Evolutionary conservation across 2,329 filamentous ascomycete genomes (phyloP).

Genomic region (Biscogniauxia marginata): DNA sequence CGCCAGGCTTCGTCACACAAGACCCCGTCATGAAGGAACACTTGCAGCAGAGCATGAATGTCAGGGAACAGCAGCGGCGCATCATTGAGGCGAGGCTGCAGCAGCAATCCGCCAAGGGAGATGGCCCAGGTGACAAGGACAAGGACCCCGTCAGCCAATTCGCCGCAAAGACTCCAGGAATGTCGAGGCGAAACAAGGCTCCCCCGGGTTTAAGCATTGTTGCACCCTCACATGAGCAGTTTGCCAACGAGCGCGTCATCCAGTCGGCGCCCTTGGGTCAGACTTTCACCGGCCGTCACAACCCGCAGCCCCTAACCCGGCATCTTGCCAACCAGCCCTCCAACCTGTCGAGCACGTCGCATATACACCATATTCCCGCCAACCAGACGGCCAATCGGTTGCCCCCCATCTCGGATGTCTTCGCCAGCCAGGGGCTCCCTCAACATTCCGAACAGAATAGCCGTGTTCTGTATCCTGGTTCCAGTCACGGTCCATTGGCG

Average conservation of each 20-base stretch:
- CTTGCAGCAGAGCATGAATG: conserved; percentile 87
- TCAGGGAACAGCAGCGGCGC: conserved; percentile 88
- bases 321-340: conserved; percentile 81
- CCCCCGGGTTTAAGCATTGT: conserved; percentile 91
- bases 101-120: conserved; percentile 79
- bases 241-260: conserved; percentile 91
- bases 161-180: conserved; percentile 68
- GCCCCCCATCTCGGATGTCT: conserved; percentile 92
- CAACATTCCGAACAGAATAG: conserved; percentile 55
- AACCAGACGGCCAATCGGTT: conserved; percentile 88
- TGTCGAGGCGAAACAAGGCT: conserved; percentile 70
- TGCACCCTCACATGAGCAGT: conserved; percentile 88
- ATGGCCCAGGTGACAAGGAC: conserved; percentile 59
- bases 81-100: conserved; percentile 92
- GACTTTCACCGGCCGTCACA: conserved; percentile 88
- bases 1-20: conserved; percentile 92
- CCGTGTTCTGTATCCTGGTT: conserved; percentile 55
- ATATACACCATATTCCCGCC: conserved; percentile 87
- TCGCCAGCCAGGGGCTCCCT: conserved; percentile 70
- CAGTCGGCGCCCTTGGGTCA: conserved; percentile 94
- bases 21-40: conserved; percentile 97
- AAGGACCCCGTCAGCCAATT: conserved; percentile 47
- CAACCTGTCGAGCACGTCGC: conserved; percentile 77
- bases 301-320: conserved; percentile 71
- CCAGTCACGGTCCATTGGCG: conserved; percentile 67